These are phyloP conservation scores for Adansonia grandidieri DNA, from an alignment of 441 rosid species.

Conservation along the genomic window DNA sequence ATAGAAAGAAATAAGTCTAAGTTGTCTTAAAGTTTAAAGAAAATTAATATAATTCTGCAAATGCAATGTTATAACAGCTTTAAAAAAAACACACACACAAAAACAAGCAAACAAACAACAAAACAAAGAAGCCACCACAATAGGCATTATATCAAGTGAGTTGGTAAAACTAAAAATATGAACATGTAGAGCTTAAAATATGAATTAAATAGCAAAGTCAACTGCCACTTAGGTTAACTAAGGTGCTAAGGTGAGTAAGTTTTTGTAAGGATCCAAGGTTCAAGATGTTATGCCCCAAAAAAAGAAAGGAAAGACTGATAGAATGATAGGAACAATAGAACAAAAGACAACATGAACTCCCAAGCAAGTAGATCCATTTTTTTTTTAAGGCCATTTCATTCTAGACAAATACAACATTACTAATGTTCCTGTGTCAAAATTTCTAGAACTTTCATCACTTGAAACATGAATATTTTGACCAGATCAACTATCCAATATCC, in stretches of 20 bases:
- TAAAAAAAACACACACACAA: background rate
- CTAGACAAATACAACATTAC: background rate
- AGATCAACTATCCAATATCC: constrained; percentile 22
- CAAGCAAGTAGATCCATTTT: constrained; percentile 13
- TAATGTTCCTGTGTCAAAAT: constrained; percentile 13
- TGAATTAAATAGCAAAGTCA: background rate
- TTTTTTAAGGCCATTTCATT: background rate
- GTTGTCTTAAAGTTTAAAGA: constrained; percentile 21
- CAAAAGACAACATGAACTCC: background rate
- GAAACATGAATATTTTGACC: constrained; percentile 21
- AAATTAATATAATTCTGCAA: constrained; percentile 11
- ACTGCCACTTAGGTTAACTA: background rate
- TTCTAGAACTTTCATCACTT: constrained; percentile 16
- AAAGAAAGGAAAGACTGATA: background rate
- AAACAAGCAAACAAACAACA: constrained; percentile 18
- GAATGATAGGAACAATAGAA: background rate
- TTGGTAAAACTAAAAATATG: constrained; percentile 9
- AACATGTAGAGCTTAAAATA: background rate
- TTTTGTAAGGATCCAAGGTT: background rate
- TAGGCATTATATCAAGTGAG: constrained; percentile 14
- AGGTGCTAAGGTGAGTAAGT: background rate
- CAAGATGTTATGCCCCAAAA: background rate
- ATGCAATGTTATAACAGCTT: background rate
- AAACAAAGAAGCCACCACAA: constrained; percentile 11
- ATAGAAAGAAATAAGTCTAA: constrained; percentile 24